Percentiles rank a stretch among this genome's conserved stretches.
These are phyloP conservation scores for Aschersonia sp. DNA, from an alignment of 2,329 filamentous ascomycete species.

Conservation along the genomic window DNA sequence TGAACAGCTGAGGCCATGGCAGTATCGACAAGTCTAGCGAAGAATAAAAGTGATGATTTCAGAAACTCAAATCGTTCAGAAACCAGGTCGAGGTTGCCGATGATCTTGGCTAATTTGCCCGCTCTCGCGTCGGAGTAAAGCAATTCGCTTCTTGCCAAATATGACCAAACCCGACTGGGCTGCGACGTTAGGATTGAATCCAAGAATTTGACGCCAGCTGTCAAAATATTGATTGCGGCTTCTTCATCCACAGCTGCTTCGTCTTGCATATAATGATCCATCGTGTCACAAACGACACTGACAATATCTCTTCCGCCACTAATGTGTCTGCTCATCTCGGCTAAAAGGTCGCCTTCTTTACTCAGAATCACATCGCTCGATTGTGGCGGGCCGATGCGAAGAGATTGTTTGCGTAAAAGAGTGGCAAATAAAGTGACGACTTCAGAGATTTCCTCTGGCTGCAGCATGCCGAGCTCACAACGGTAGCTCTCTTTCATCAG, in stretches of 20 bases:
- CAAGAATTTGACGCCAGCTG: conserved; percentile 67
- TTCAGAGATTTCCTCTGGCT: conserved; percentile 52
- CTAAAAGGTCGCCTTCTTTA: conserved; percentile 30
- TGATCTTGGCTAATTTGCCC: conserved; percentile 62
- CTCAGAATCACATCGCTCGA: conserved; percentile 16
- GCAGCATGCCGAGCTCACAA: conserved; percentile 36
- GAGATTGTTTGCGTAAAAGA: conserved; percentile 41
- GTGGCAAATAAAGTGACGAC: conserved; percentile 61
- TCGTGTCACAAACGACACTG: conserved; percentile 67
- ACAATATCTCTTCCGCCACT: conserved; percentile 59
- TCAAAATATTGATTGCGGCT: conserved; percentile 49
- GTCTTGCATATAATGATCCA: conserved; percentile 56
- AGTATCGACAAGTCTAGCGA: conserved; percentile 62
- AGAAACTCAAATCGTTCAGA: conserved; percentile 67
- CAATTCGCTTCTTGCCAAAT: conserved; percentile 67
- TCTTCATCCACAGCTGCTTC: conserved; percentile 42
- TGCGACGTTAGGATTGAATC: conserved; percentile 57
- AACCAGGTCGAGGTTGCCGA: conserved; percentile 71
- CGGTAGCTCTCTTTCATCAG: conserved; percentile 40
- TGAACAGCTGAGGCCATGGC: conserved; percentile 55
- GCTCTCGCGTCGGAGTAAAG: conserved; percentile 63
- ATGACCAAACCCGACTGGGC: conserved; percentile 81
- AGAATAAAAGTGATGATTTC: conserved; percentile 57
- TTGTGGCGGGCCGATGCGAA: conserved; percentile 16
- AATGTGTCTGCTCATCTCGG: conserved; percentile 39